Base-by-base conservation (phyloP, 129 eudicot genomes). In the Tagetes patula region DNA sequence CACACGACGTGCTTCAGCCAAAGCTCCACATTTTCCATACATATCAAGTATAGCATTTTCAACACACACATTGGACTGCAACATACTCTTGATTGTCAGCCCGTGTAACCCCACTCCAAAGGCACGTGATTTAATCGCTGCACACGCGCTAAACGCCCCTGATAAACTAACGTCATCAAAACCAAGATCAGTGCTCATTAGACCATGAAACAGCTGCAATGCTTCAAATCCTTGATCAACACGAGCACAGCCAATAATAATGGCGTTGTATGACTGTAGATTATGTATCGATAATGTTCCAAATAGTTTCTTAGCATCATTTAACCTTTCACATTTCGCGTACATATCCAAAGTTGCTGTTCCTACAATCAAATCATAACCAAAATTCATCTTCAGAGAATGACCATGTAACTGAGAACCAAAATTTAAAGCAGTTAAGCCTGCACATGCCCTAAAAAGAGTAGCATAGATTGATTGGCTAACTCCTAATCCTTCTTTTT, bases 1-100 rank as follows among this genome's bases (percentile, higher is more conserved):
- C 71, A 90, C 85, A 9, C 10, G 47, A 5, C 82, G 82, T 56
- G 96, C 90, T 50, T 83, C 89, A 27, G 33, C 36, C 40, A 88
- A 20, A 39, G 86, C 91, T 83, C 97, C 96, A 82, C 92, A 91
- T 76, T 94, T 90, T 20, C 97, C 98, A 69, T 94, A 90, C 98
- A 90, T 90, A 75, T 90, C 98, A 63, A 94, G 73, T 67, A 90
- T 88, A 42, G 98, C 96, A 65, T 94, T 94, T 62, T 81, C 88
- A 10, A 94, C 96, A 82, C 98, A 94, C 65, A 88, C 77, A 39
- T 83, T 79, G 9, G 84, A 72, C 58, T 13, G 45, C 13, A 76
- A 84, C 64, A 72, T 76, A 70, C 81, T 84, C 82, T 90, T 94
- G 36, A 81, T 70, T 1, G 92, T 81, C 84, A 88, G 75, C 5